These are phyloP conservation scores for Gossypium mustelinum DNA, from an alignment of 345 rosid species.

Conservation along the genomic window DNA sequence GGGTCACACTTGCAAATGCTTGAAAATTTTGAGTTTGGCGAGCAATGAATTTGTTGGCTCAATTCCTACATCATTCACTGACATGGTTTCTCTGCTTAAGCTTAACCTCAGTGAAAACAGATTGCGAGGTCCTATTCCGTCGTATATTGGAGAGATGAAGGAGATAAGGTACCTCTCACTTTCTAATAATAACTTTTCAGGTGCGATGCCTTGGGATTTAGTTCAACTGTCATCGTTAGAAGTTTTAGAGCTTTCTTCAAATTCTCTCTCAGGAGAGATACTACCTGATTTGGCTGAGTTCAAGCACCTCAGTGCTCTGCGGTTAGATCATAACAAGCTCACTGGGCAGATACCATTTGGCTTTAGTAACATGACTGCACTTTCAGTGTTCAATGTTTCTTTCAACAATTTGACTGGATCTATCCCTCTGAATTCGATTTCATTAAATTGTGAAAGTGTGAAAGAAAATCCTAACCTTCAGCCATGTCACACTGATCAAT, in stretches of 20 bases:
- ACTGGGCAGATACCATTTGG: background rate
- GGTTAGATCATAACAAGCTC: constrained; percentile 16
- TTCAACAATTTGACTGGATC: constrained; percentile 52
- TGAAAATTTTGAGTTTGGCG: background rate
- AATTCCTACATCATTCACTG: background rate
- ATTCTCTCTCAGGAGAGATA: constrained; percentile 39
- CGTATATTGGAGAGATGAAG: constrained; percentile 8
- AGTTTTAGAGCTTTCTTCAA: constrained; percentile 46
- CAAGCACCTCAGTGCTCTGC: constrained; percentile 36
- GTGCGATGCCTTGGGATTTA: constrained; percentile 37
- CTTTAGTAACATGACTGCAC: constrained; percentile 31
- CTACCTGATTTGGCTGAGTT: constrained; percentile 34
- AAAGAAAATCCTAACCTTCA: constrained; percentile 1
- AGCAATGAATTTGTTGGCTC: background rate
- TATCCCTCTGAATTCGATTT: constrained; percentile 30
- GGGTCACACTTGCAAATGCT: background rate
- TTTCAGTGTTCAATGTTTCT: constrained; percentile 45
- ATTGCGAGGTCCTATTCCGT: background rate
- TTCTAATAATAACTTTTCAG: constrained; percentile 34
- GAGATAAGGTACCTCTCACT: background rate
- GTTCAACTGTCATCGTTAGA: constrained; percentile 34
- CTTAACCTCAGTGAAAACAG: constrained; percentile 7
- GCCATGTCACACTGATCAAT: background rate
- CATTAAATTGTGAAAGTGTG: constrained; percentile 19
- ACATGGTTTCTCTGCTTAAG: background rate